These are phyloP conservation scores for button mushroom (Agaricus bisporus) DNA, from an alignment of 768 basidiomycete species.

Conservation along the genomic window DNA sequence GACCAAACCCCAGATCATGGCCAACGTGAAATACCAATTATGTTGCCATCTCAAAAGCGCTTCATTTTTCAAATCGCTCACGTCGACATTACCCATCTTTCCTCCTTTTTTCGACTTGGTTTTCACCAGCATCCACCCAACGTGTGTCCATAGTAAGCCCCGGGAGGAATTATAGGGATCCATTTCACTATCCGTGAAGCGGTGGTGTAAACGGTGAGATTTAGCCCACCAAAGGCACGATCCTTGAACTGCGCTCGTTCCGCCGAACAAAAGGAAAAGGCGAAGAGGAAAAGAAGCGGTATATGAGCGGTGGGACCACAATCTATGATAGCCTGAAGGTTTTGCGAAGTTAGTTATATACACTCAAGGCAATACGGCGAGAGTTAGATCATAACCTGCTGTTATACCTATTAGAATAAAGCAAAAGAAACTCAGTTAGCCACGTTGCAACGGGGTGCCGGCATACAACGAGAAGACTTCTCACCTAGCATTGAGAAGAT, in stretches of 20 bases:
- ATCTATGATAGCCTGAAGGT: conserved; percentile 67
- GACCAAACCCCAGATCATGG: conserved; percentile 62
- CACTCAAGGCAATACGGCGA: background rate
- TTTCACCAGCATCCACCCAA: conserved; percentile 83
- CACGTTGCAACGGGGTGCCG: conserved; percentile 1
- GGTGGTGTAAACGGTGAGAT: conserved; percentile 78
- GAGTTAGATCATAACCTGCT: conserved; percentile 28
- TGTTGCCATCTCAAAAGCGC: conserved; percentile 75
- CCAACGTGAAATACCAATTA: conserved; percentile 58
- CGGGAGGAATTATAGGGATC: conserved; percentile 82
- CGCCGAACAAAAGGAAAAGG: conserved; percentile 63
- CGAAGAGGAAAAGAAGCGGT: conserved; percentile 70
- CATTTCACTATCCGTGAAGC: conserved; percentile 79
- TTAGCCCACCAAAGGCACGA: conserved; percentile 87
- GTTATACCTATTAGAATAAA: conserved; percentile 35
- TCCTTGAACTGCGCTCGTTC: conserved; percentile 80
- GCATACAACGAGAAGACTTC: conserved; percentile 12
- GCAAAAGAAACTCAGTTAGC: background rate
- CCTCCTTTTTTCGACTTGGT: conserved; percentile 50
- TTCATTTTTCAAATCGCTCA: conserved; percentile 67
- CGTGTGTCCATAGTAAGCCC: conserved; percentile 73
- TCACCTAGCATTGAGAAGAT: conserved; percentile 81
- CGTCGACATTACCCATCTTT: conserved; percentile 52
- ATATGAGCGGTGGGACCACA: conserved; percentile 85
- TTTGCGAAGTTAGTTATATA: background rate